Base-by-base conservation (phyloP, 1,139 yeast genomes). In the Saccharomycopsis crataegensis region DNA sequence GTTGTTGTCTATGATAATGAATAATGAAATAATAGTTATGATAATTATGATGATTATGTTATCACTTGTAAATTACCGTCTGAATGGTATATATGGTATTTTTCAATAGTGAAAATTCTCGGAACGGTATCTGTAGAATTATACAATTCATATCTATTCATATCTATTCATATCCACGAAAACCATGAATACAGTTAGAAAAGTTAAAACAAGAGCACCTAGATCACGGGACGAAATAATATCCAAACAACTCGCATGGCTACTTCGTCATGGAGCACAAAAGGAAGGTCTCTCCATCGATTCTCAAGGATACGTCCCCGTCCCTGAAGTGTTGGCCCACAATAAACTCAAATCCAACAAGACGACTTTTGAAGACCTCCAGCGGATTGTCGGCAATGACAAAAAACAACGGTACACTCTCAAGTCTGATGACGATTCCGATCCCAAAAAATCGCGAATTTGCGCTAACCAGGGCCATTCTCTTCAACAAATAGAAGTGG, bases 401-500 rank as follows among this genome's bases (percentile, higher is more conserved):
- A 80, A 76, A 55, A 93, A 93, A 67, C 75, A 83, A 62, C 68
- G 99, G 57, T 93, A 83, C 67, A 69, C 73, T 28, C 63, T 79
- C 45, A 67, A 62, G 17, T 64, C 59, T 2, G 55, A 33, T 28
- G 32, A 43, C 8, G 59, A 55, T 8, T 59, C 57, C 2, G 34
- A 43, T 17, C 34, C 44, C n/a, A 22, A 8, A 12, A 54, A 55
- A 37, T 63, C 72, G 64, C 67, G 61, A 42, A 85, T 93, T 12
- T 80, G 97, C 64, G 99, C 99, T 1, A 84, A 83, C 54, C 99
- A 93, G 67, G 99, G 99, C 8, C 99, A 93, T 66, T 82, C 96
- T 0, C 70, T 93, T 12, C 61, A 67, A 33, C 64, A 69, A 1
- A 76, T 85, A 0, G 77, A 77, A 42, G 74, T 78, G 31, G 74